Evolutionary conservation across 2,329 filamentous ascomycete species (phyloP).

Genomic region (Pseudogymnoascus destructans): DNA sequence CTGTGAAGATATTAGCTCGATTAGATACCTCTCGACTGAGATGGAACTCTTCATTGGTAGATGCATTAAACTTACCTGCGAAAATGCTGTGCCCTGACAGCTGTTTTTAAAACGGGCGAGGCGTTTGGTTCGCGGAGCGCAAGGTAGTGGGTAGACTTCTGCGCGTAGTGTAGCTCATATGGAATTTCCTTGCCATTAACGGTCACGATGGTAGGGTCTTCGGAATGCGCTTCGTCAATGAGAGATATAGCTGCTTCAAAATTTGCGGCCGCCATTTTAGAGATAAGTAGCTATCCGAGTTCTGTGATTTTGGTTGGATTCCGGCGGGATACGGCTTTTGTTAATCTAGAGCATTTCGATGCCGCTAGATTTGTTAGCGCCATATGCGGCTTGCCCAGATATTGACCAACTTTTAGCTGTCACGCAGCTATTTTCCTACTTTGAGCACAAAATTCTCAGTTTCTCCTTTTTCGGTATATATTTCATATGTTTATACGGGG

Average conservation of each 20-base stretch:
- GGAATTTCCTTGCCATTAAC: slow-evolving; percentile 37
- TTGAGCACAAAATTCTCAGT: neutral
- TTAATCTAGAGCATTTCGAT: neutral
- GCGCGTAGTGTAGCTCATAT: slow-evolving; percentile 73
- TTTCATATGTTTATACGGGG: neutral
- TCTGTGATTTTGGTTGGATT: neutral
- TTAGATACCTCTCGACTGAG: neutral
- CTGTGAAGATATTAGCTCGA: slow-evolving; percentile 23
- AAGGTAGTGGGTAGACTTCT: slow-evolving; percentile 67
- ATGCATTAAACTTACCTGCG: slow-evolving; percentile 35
- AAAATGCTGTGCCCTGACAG: slow-evolving; percentile 76
- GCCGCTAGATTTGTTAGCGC: slow-evolving; percentile 3
- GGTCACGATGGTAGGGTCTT: slow-evolving; percentile 48
- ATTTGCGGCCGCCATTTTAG: slow-evolving; percentile 15
- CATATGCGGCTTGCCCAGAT: neutral
- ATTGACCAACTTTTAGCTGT: neutral
- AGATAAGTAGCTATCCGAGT: neutral
- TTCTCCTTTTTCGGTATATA: neutral
- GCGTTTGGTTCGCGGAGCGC: slow-evolving; percentile 44
- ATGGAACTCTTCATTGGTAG: neutral
- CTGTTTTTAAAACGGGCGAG: slow-evolving; percentile 55
- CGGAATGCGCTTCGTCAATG: slow-evolving; percentile 61
- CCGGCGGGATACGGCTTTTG: neutral
- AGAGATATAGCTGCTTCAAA: slow-evolving; percentile 44
- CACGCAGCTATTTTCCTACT: neutral